Conservation (phyloP, 768 basidiomycete species). For the Boletales sp. region DNA sequence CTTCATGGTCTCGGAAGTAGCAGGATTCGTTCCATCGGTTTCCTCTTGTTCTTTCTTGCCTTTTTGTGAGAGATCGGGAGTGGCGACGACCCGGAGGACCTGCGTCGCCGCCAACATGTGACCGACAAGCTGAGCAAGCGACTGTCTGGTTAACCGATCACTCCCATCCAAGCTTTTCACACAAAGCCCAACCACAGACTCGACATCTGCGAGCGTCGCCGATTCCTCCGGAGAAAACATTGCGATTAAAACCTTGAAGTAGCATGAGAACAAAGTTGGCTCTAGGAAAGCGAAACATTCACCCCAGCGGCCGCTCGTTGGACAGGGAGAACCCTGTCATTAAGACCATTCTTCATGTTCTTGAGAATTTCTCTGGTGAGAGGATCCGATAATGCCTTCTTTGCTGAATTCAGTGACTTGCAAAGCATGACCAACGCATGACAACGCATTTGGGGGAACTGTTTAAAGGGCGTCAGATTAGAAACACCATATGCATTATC, state of each 20-base stretch:
- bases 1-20: conserved; percentile 54
- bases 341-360: conserved; percentile 68
- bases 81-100: conserved; percentile 49
- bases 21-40: conserved; percentile 49
- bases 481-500: conserved; percentile 1
- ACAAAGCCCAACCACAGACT: conserved; percentile 63
- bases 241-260: conserved; percentile 45
- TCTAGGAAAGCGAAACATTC: conserved; percentile 10
- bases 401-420: conserved; percentile 79
- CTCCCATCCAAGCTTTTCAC: conserved; percentile 74
- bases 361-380: conserved; percentile 80
- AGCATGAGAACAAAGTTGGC: conserved; percentile 13
- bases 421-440: conserved; percentile 73
- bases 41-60: conserved; percentile 60
- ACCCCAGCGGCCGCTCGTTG: conserved; percentile 85
- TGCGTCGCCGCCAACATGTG: conserved; percentile 85
- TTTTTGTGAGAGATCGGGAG: conserved; percentile 51
- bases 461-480: conserved; percentile 4
- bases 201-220: conserved; percentile 67
- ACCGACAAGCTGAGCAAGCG: conserved; percentile 77
- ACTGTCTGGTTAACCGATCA: conserved; percentile 79
- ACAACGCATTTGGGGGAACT: conserved; percentile 81
- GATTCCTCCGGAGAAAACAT: conserved; percentile 58
- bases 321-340: conserved; percentile 80
- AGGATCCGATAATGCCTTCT: conserved; percentile 79